Conservation (phyloP, 106 monocot species). For the Acorus calamus region DNA sequence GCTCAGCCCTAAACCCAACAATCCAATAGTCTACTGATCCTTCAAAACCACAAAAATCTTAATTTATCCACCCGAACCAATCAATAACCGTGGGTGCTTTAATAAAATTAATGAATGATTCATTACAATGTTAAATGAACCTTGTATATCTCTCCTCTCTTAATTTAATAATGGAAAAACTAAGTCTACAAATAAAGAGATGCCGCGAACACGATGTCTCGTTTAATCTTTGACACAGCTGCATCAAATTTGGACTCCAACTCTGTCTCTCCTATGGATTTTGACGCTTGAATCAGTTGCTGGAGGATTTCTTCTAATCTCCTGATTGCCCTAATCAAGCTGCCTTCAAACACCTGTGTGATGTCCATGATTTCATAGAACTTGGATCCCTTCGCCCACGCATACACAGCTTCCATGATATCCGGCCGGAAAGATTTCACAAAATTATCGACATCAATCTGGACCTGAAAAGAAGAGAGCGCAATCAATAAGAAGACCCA, state of each 20-base stretch:
- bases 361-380: constrained; percentile 97
- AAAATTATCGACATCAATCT: constrained; percentile 77
- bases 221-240: constrained; percentile 76
- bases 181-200: constrained; percentile 68
- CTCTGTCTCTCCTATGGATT: constrained; percentile 77
- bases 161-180: no score
- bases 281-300: constrained; percentile 73
- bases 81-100: no score
- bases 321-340: constrained; percentile 92
- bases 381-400: constrained; percentile 87
- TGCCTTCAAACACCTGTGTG: constrained; percentile 87
- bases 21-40: no score
- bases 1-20: no score
- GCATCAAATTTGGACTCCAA: constrained; percentile 74
- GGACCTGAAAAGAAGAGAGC: constrained; percentile 41
- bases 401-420: constrained; percentile 95
- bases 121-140: no score
- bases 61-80: no score
- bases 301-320: constrained; percentile 87
- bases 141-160: no score
- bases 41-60: no score
- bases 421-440: constrained; percentile 76
- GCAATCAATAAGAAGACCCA: neutral
- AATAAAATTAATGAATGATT: no score
- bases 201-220: constrained; percentile 98